Base-by-base conservation (phyloP, 1,284 basidiomycete genomes). In the Rhizoctonia solani region DNA sequence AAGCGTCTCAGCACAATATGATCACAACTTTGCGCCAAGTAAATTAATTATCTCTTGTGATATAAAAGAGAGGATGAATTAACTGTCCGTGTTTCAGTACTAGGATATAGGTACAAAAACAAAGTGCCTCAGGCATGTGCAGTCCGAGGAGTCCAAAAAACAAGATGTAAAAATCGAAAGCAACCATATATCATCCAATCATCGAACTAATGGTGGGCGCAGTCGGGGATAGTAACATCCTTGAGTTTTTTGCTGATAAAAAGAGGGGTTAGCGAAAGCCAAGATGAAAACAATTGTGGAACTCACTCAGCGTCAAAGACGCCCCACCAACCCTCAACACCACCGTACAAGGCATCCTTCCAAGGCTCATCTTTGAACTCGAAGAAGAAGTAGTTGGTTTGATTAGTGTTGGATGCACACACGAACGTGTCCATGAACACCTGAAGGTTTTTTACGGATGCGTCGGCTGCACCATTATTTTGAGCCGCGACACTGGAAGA, bases 361-460 rank as follows among this genome's bases (percentile, higher is more conserved):
- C 93, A 95, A 23, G 82, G 79, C 78, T 96, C 92, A 74, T 96
- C 94, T 71, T 88, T 87, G 74, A 83, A 89, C 84, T 90, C 89
- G 69, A 92, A 92, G 80, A 83, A 92, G 81, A 93, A 95, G 80
- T 94, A 95, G n/a, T 85, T 80, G 5, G 92, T 91, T 39, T 84
- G 82, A 72, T 93, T 91, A 37, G 76, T 67, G 76, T 95, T 98
- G 9, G 94, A 90, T 72, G 89, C 84, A 76, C 95, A 98, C 29
- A 95, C 87, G 73, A 93, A 98, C 0, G 83, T 86, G 74, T 96
- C 82, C 55, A 98, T 75, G 81, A 93, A 96, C 29, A 74, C 80
- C 76, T 89, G 88, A 39, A 95, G 80, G 72, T 90, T 89, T 1
- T 79, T 78, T 19, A 85, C 79, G 0, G 87, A 88, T 5, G 93